A percentile compares a stretch with the other conserved stretches of the same genome.
phyloP scores from a whole-genome alignment of 2,329 filamentous ascomycete species.

The Colletotrichum agaves region DNA sequence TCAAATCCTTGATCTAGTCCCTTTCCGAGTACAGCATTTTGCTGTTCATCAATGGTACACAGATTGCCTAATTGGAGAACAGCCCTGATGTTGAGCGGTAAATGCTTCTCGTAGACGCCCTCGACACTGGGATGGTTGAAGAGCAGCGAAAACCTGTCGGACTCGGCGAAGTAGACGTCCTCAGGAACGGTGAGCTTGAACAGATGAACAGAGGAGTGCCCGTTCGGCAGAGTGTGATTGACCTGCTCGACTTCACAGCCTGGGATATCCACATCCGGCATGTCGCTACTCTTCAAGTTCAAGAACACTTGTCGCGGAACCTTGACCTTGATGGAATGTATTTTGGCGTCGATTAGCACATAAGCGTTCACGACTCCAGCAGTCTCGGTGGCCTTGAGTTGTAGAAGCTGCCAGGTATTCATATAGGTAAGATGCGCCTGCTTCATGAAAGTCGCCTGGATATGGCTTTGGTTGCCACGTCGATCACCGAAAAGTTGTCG shows the following conservation, averaged over 20 bases:
- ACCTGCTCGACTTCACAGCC: conserved; percentile 93
- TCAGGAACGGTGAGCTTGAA: conserved; percentile 95
- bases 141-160: conserved; percentile 82
- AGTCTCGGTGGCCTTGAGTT: conserved; percentile 83
- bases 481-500: conserved; percentile 94
- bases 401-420: conserved; percentile 94
- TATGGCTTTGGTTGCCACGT: conserved; percentile 71
- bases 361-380: conserved; percentile 90
- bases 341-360: conserved; percentile 91
- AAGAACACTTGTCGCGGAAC: conserved; percentile 91
- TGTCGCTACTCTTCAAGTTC: conserved; percentile 86
- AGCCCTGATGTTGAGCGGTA: conserved; percentile 87
- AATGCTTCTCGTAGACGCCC: conserved; percentile 94
- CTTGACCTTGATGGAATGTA: conserved; percentile 87
- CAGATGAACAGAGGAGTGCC: conserved; percentile 90
- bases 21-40: conserved; percentile 89
- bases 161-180: conserved; percentile 85
- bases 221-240: conserved; percentile 92
- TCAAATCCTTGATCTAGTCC: conserved; percentile 96
- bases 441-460: conserved; percentile 82
- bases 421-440: conserved; percentile 91
- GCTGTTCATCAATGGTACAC: conserved; percentile 92
- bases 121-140: conserved; percentile 96
- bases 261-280: conserved; percentile 88
- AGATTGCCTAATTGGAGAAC: conserved; percentile 89